Evolutionary conservation across 345 rosid species (phyloP), one percentile per base, ranked within the genome.

Genomic region (Populus tremula): DNA sequence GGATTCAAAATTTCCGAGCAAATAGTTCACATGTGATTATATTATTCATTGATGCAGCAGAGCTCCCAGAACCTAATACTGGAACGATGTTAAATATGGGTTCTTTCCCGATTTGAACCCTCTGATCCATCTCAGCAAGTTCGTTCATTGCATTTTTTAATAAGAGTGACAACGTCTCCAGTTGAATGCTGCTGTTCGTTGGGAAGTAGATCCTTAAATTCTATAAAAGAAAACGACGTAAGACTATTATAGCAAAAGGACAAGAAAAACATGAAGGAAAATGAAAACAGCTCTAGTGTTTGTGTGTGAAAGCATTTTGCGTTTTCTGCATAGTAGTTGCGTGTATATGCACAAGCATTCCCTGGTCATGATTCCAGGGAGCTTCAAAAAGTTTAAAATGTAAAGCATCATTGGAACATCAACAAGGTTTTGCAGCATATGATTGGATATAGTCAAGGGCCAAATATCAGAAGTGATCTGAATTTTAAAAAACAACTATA

Each of bases 21-120:
- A 92, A 82, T 69, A 92, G 79, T 77, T 92, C 98, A 70, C 92
- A 92, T 4, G 94, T 85, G 81, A 96, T 81, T 76, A 90, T 35
- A 83, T 91, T 84, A 67, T 92, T 87, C 75, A 90, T 85, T 17
- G 87, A 79, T 38, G 84, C 84, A 38, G 90, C 84, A 35, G 87
- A 89, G 71, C 73, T 84, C 29, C 98, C 97, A 62, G 88, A 82
- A 80, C 91, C 90, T 36, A 88, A 67, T 41, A 92, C 94, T 0
- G 97, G 97, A 75, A 92, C 88, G 16, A 93, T 79, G 80, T 82
- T 93, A 84, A 87, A 88, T 38, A 86, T 65, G 5, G 88, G 82
- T 31, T 87, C 90, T 63, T 73, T 69, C 1, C 73, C 87, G 5
- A 47, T 74, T 73, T 69, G 74, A 65, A 61, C 49, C 43, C 78